Base-by-base conservation (phyloP, 257 asterid genomes). In the Nicotiana noctiflora region DNA sequence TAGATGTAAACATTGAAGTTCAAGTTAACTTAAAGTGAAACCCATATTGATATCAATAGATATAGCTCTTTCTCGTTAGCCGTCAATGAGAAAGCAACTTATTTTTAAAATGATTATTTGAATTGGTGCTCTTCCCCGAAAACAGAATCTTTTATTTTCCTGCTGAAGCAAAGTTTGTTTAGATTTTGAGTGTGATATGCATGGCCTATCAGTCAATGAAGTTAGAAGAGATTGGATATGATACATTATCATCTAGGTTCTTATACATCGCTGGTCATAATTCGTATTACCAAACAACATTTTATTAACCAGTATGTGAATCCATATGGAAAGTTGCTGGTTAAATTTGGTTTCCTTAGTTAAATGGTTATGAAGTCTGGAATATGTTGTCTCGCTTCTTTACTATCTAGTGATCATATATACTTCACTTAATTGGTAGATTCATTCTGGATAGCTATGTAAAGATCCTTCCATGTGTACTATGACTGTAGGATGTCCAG, bases 351-450 rank as follows among this genome's bases (percentile, higher is more conserved):
- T 72, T 72, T 59, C 59, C 59, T 17, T 18, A 46, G 55, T 72
- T 51, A 13, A 46, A 46, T 7, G 21, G 60, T 72, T 46, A 44
- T 72, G 60, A 21, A 72, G 57, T 72, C 25, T 17, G 78, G 60
- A 72, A 23, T 46, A 72, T 21, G 40, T 46, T 14, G 29, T 46
- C 77, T 72, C 25, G 57, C 9, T 72, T 60, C 59, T 72, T 46
- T 72, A 46, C 78, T 64, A 46, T 72, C 60, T 46, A 21, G 14
- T 14, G 40, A 46, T 23, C 78, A 23, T 46, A 19, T 72, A 14
- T 46, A 56, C 60, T 72, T 72, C 60, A 72, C 60, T 32, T 72
- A 72, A 46, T 72, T 23, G 78, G 60, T 72, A 72, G 60, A 72
- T 46, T 72, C 55, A 51, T 51, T 72, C 40, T 72, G 78, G 23